These are phyloP conservation scores for Penicillium crustosum DNA, from an alignment of 2,329 filamentous ascomycete genomes.

Conservation along the genomic window DNA sequence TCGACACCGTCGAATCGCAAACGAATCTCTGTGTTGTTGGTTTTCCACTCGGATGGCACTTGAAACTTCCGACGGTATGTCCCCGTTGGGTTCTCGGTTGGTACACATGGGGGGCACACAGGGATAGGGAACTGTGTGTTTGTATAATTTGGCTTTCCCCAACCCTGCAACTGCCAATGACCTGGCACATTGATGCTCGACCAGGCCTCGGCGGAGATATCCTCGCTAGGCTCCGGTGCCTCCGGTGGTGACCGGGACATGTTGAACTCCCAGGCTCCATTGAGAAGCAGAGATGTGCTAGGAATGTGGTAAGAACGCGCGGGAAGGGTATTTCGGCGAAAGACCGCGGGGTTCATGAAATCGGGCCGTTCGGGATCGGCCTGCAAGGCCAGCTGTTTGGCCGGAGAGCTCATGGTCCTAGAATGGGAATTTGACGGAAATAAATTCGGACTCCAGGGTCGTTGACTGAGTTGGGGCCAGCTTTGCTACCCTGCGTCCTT, in stretches of 20 bases:
- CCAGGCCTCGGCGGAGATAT: constrained; percentile 3
- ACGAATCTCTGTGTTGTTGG: constrained; percentile 48
- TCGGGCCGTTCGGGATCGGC: too few relatives aligned
- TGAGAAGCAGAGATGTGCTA: constrained; percentile 47
- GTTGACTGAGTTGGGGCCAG: too few relatives aligned
- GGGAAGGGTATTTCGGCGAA: constrained; percentile 55
- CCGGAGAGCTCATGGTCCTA: too few relatives aligned
- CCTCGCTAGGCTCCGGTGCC: constrained; percentile 32
- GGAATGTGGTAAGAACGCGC: constrained; percentile 56
- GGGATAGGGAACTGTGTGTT: constrained; percentile 66
- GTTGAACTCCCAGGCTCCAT: constrained; percentile 60
- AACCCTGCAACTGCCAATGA: constrained; percentile 69
- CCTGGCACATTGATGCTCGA: constrained; percentile 58
- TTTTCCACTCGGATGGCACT: constrained; percentile 43
- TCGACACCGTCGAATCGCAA: constrained; percentile 71
- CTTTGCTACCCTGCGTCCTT: too few relatives aligned
- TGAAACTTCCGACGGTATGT: constrained; percentile 58
- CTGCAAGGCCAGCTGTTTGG: too few relatives aligned
- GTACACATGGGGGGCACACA: constrained; percentile 61
- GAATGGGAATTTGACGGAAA: too few relatives aligned
- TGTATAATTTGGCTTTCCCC: constrained; percentile 66
- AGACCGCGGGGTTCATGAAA: constrained; percentile 34
- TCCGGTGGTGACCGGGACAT: constrained; percentile 49
- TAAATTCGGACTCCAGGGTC: too few relatives aligned
- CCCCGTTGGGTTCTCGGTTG: constrained; percentile 62